Evolutionary conservation across 148 eudicot species (phyloP).

Genomic region (Camellia granthamiana): DNA sequence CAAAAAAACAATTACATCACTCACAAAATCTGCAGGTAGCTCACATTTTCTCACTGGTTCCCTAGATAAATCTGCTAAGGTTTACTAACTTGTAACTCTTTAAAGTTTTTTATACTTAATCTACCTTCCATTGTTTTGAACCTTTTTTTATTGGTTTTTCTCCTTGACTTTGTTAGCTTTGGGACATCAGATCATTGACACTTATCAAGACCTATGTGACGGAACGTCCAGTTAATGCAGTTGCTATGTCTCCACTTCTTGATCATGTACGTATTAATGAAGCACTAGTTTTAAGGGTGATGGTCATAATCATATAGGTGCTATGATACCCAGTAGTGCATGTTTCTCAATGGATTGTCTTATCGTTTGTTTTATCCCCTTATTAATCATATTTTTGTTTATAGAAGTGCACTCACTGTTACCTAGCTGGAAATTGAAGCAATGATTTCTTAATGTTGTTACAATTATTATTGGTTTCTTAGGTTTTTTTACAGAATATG

Average conservation of each 20-base stretch:
- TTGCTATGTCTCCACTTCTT: slow-evolving; percentile 85
- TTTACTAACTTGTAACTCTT: slow-evolving; percentile 17
- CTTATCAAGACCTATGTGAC: slow-evolving; percentile 82
- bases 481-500: not conserved
- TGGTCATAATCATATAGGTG: not conserved
- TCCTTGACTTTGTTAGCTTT: slow-evolving; percentile 48
- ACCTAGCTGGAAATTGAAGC: not conserved
- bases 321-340: not conserved
- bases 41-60: slow-evolving; percentile 91
- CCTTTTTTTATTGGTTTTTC: slow-evolving; percentile 3
- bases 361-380: not conserved
- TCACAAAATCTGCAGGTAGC: slow-evolving; percentile 67
- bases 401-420: not conserved
- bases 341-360: not conserved
- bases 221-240: slow-evolving; percentile 90
- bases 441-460: not conserved
- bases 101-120: not conserved
- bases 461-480: not conserved
- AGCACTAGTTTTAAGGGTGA: not conserved
- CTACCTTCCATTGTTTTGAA: not conserved
- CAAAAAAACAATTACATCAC: slow-evolving; percentile 69
- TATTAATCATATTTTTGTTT: not conserved
- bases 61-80: slow-evolving; percentile 92
- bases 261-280: slow-evolving; percentile 61
- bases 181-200: slow-evolving; percentile 79